A percentile compares a stretch with the other conserved stretches of the same genome.
These are phyloP conservation scores for Plectosphaerella sp. DNA, from an alignment of 2,329 filamentous ascomycete genomes.

Conservation along the genomic window DNA sequence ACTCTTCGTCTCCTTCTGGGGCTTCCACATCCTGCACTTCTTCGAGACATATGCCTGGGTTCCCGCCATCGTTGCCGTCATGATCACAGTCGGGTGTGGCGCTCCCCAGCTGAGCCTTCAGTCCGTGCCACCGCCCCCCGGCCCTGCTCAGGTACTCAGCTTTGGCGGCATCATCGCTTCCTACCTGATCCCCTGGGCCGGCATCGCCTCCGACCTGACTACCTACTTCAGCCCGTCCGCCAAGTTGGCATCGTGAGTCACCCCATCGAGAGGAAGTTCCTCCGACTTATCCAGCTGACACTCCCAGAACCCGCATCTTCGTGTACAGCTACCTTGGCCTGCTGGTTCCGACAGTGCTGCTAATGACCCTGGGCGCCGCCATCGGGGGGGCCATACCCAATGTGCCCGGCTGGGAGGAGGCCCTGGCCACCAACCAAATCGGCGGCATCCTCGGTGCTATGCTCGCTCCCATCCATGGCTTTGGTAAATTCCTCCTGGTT, in stretches of 20 bases:
- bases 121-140: constrained; percentile 27
- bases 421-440: constrained; percentile 47
- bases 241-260: constrained; percentile 20
- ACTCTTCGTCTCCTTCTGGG: constrained; percentile 58
- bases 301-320: constrained; percentile 34
- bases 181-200: constrained; percentile 60
- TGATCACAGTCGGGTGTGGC: constrained; percentile 51
- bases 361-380: constrained; percentile 62
- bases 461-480: constrained; percentile 51
- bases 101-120: constrained; percentile 45
- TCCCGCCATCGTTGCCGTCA: constrained; percentile 48
- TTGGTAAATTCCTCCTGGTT: constrained; percentile 59
- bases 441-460: constrained; percentile 58
- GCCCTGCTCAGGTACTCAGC: constrained; percentile 42
- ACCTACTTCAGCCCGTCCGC: constrained; percentile 54
- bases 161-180: constrained; percentile 59
- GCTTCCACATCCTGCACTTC: constrained; percentile 51
- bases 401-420: constrained; percentile 47
- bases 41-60: constrained; percentile 57
- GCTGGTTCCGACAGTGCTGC: constrained; percentile 46
- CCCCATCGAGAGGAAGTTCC: not conserved
- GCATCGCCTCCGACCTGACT: constrained; percentile 54
- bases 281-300: not conserved
- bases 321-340: constrained; percentile 54
- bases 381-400: constrained; percentile 56